Evolutionary conservation across 2,329 filamentous ascomycete species (phyloP), one percentile per base, ranked within the genome.

Genomic region (Aspergillus pseudoviridinutans): DNA sequence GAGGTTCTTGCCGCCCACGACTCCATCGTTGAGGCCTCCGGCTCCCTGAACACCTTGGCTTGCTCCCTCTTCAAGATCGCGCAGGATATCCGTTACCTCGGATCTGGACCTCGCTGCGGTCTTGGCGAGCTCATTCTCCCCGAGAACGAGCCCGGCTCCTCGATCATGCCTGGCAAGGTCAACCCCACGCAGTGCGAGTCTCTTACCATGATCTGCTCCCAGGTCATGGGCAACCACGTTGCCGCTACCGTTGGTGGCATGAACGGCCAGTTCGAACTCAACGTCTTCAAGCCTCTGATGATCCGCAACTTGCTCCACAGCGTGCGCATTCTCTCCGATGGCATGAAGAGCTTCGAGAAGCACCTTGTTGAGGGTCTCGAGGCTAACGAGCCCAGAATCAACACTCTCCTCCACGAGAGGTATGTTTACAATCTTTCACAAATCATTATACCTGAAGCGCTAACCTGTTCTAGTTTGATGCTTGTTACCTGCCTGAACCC

Each of bases 151-250:
- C 94, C 94, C 35, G 93, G 93, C 63, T 94, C 89, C 71, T 95
- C 90, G 68, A 97, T 99, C 82, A 99, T 99, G 94, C 94, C 94
- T 49, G 94, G 94, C 71, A 99, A 99, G 83, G 94, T 99, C 75
- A 99, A 99, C 82, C 94, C 94, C 32, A 99, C 94, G 32, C 94
- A 99, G 80, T 96, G 92, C 79, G 94, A 99, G 82, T 90, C 92
- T 61, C 81, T 99, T 76, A 97, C 94, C 68, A 99, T 99, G 94
- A 83, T 97, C 60, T 97, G 93, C 81, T 87, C 91, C 22, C 94
- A 99, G 79, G 93, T 99, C 61, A 96, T 97, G 84, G 94, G 94
- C 71, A 99, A 99, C 84, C 87, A 97, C 74, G 89, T 92, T 54
- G 91, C 94, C 41, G 87, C 91, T 60, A 97, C 93, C 29, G 91